phyloP scores from a whole-genome alignment of 306 rosid genomes.

The Castanea sativa region DNA sequence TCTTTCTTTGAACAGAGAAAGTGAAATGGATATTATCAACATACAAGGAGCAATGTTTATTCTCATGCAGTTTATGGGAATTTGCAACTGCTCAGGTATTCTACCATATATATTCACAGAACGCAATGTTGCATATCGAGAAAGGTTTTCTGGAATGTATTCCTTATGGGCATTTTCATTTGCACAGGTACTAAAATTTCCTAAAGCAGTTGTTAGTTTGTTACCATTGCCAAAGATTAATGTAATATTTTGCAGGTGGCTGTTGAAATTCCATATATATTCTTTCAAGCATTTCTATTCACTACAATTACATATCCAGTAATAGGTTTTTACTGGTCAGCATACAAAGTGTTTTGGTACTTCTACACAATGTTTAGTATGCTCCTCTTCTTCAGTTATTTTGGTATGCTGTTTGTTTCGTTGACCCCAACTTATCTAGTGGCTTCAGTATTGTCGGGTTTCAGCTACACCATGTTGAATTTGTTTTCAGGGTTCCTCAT shows the following conservation, averaged over 20 bases:
- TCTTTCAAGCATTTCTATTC: slow-evolving; percentile 10
- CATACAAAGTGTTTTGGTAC: slow-evolving; percentile 24
- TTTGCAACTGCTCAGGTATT: slow-evolving; percentile 16
- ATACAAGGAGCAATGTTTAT: slow-evolving; percentile 20
- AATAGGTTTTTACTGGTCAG: slow-evolving; percentile 30
- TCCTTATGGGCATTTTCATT: slow-evolving; percentile 26
- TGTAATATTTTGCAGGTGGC: slow-evolving; percentile 13
- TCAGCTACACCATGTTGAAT: slow-evolving; percentile 24
- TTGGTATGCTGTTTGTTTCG: slow-evolving; percentile 29
- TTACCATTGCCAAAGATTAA: not conserved
- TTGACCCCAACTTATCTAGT: slow-evolving; percentile 24
- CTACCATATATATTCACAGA: slow-evolving; percentile 21
- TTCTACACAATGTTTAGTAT: slow-evolving; percentile 16
- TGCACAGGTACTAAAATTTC: slow-evolving; percentile 20
- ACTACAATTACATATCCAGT: slow-evolving; percentile 19
- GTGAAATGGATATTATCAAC: slow-evolving; percentile 19
- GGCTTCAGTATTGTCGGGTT: slow-evolving; percentile 21
- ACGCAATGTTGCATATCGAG: slow-evolving; percentile 28
- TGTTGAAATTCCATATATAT: slow-evolving; percentile 20
- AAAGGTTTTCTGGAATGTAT: slow-evolving; percentile 39
- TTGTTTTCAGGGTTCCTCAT: slow-evolving; percentile 25
- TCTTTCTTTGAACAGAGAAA: slow-evolving; percentile 2
- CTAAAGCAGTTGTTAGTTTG: not conserved
- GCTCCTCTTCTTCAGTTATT: slow-evolving; percentile 29
- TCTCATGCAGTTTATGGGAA: slow-evolving; percentile 20